phyloP scores from a whole-genome alignment of 2,329 filamentous ascomycete genomes.

The Chaetomiaceae sp. region DNA sequence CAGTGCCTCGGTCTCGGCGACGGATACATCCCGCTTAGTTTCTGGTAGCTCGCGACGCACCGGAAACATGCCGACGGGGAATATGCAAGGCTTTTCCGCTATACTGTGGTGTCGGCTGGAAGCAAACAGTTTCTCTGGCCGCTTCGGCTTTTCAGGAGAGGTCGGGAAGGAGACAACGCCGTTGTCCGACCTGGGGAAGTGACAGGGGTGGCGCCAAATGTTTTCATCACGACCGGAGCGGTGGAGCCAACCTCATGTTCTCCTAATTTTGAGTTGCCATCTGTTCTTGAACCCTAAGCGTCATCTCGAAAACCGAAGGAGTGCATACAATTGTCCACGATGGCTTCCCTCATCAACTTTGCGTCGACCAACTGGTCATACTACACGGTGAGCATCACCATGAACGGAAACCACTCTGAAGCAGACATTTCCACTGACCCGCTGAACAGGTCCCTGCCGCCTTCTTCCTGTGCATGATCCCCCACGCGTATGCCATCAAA shows the following conservation, averaged over 20 bases:
- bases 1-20: not conserved
- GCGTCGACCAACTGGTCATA: conserved; percentile 27
- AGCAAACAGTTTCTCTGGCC: too few species aligned
- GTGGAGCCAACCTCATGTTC: not conserved
- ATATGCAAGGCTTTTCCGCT: too few species aligned
- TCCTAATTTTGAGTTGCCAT: too few species aligned
- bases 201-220: not conserved
- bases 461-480: conserved; percentile 34
- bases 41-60: not conserved
- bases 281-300: too few species aligned
- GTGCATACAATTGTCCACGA: not conserved
- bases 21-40: not conserved
- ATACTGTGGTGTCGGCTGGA: too few species aligned
- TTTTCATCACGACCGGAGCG: not conserved
- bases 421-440: too few species aligned
- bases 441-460: conserved; percentile 38
- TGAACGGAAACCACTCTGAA: too few species aligned
- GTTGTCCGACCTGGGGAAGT: too few species aligned
- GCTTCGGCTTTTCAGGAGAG: too few species aligned
- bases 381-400: conserved; percentile 27
- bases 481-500: conserved; percentile 34
- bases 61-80: not conserved
- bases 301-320: too few species aligned
- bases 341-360: conserved; percentile 26
- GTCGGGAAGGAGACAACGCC: too few species aligned